These are phyloP conservation scores for Abrus precatorius DNA, from an alignment of 306 rosid genomes.

Conservation along the genomic window DNA sequence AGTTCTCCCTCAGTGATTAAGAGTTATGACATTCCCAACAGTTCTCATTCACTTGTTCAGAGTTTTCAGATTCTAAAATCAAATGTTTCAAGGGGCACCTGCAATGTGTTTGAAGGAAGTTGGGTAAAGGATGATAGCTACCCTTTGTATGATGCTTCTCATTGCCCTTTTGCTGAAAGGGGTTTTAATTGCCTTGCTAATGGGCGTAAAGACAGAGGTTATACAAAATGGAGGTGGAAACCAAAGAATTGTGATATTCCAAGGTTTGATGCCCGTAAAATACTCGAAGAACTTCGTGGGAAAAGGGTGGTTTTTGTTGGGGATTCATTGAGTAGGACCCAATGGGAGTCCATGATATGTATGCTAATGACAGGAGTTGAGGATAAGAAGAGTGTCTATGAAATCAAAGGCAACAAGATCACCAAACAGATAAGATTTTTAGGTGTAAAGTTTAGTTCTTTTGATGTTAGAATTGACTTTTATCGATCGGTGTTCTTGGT, in stretches of 20 bases:
- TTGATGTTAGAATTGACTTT: conserved; percentile 74
- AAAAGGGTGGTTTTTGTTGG: conserved; percentile 89
- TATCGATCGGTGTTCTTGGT: conserved; percentile 87
- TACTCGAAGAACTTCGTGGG: conserved; percentile 78
- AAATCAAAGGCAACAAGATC: conserved; percentile 77
- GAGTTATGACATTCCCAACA: conserved; percentile 48
- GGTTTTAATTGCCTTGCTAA: conserved; percentile 86
- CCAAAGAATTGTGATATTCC: conserved; percentile 80
- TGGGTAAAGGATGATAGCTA: conserved; percentile 79
- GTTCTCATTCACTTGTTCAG: conserved; percentile 44
- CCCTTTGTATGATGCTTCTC: conserved; percentile 84
- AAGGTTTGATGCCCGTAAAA: conserved; percentile 60
- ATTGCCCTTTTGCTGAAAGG: conserved; percentile 77
- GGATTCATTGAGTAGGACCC: conserved; percentile 91
- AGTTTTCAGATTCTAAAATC: conserved; percentile 51
- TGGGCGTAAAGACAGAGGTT: conserved; percentile 77
- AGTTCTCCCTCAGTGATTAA: conserved; percentile 42
- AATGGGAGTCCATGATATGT: conserved; percentile 94
- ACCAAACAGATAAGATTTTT: conserved; percentile 74
- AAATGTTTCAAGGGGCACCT: conserved; percentile 49
- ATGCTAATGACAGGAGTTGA: conserved; percentile 88
- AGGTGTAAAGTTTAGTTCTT: conserved; percentile 68
- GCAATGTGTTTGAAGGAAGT: conserved; percentile 81
- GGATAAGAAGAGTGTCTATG: conserved; percentile 77
- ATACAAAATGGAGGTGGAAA: conserved; percentile 87